Percentiles rank a stretch among this genome's conserved stretches.
Evolutionary conservation across 768 basidiomycete genomes (phyloP).

Genomic region (Pulveroboletus sp.): DNA sequence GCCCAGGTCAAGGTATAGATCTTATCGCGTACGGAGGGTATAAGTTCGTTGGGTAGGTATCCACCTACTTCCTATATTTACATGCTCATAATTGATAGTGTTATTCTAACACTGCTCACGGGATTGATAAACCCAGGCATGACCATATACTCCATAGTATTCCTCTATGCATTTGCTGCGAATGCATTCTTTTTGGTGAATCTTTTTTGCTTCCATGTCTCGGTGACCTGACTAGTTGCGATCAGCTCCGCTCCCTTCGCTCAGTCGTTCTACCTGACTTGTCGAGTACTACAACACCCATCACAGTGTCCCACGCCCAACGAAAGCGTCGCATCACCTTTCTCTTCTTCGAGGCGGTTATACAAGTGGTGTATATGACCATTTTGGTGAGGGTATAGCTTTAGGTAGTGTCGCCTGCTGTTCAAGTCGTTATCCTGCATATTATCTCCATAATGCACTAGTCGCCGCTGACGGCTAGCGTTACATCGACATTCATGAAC

Average conservation of each 20-base stretch:
- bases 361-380: constrained; percentile 83
- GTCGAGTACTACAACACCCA: constrained; percentile 39
- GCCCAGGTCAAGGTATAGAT: constrained; percentile 67
- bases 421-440: too few relatives aligned
- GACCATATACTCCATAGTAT: constrained; percentile 64
- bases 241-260: constrained; percentile 87
- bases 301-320: constrained; percentile 71
- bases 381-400: constrained; percentile 60
- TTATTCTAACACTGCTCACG: constrained; percentile 75
- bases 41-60: constrained; percentile 87
- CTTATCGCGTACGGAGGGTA: constrained; percentile 92
- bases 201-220: not conserved
- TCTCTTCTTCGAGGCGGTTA: constrained; percentile 78
- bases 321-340: constrained; percentile 84
- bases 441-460: too few relatives aligned
- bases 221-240: not conserved
- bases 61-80: not conserved
- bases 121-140: constrained; percentile 60
- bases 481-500: not conserved
- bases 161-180: constrained; percentile 81
- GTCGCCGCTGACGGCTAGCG: too few relatives aligned
- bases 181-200: constrained; percentile 92
- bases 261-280: constrained; percentile 85
- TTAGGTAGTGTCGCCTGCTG: too few relatives aligned
- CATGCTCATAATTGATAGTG: constrained; percentile 41